These are phyloP conservation scores for Pseudofabraea citricarpa DNA, from an alignment of 2,329 filamentous ascomycete genomes.

Conservation along the genomic window DNA sequence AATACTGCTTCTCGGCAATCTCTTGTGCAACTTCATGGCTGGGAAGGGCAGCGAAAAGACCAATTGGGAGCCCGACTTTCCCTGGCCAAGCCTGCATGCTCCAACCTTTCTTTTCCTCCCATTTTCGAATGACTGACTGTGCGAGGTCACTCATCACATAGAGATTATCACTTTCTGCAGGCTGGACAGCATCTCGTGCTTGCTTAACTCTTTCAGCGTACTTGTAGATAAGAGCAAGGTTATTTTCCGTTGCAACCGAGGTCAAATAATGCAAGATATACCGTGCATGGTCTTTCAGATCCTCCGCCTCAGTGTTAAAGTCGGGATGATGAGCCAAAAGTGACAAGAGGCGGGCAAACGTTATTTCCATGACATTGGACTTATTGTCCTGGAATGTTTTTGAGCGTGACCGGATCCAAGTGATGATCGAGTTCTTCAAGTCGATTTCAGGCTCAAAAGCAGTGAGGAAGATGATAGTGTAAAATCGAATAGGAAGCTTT, in stretches of 20 bases:
- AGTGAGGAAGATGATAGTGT: conserved; percentile 82
- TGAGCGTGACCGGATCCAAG: conserved; percentile 83
- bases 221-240: conserved; percentile 83
- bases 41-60: conserved; percentile 70
- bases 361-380: conserved; percentile 69
- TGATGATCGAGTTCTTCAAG: conserved; percentile 71
- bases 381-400: conserved; percentile 56
- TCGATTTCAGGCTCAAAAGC: conserved; percentile 81
- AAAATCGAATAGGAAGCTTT: conserved; percentile 71
- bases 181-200: conserved; percentile 72
- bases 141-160: conserved; percentile 87
- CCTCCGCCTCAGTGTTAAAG: conserved; percentile 61
- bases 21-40: conserved; percentile 76
- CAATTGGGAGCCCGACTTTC: conserved; percentile 75
- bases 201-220: conserved; percentile 92
- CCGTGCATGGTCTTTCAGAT: conserved; percentile 75
- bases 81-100: conserved; percentile 77
- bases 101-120: conserved; percentile 83
- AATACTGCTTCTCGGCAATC: conserved; percentile 80
- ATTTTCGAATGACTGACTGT: conserved; percentile 75
- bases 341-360: conserved; percentile 78
- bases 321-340: conserved; percentile 92
- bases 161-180: conserved; percentile 64
- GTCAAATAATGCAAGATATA: conserved; percentile 89
- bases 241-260: conserved; percentile 78